A percentile compares a stretch with the other conserved stretches of the same genome.
phyloP scores from a whole-genome alignment of 176 grass and related monocot genomes.

The Puccinellia tenuiflora region DNA sequence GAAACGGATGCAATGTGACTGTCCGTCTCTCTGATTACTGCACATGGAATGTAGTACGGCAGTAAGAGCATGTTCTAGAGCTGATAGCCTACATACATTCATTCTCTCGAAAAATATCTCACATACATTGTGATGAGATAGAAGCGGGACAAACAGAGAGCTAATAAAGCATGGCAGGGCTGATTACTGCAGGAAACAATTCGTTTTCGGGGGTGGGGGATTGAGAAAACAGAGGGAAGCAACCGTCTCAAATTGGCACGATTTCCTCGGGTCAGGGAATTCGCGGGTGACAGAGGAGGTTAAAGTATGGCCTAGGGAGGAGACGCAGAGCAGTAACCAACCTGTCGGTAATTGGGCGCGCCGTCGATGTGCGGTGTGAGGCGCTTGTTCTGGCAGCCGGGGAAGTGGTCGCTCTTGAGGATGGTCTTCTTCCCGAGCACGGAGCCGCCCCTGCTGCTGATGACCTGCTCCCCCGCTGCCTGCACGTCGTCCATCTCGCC shows the following conservation, averaged over 20 bases:
- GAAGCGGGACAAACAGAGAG: background rate
- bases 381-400: conserved; percentile 94
- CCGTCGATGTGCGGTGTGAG: conserved; percentile 89
- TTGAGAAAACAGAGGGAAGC: background rate
- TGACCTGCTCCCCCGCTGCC: conserved; percentile 63
- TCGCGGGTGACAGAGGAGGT: background rate
- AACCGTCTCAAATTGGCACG: background rate
- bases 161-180: background rate
- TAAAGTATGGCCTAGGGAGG: background rate
- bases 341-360: conserved; percentile 96
- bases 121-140: background rate
- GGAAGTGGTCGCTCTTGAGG: conserved; percentile 98
- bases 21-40: background rate
- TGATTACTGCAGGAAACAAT: background rate
- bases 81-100: background rate
- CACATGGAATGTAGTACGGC: background rate
- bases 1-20: background rate
- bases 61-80: background rate
- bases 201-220: background rate
- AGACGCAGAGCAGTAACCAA: conserved; percentile 34
- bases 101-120: no score
- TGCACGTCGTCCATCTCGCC: conserved; percentile 43
- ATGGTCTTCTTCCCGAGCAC: conserved; percentile 99
- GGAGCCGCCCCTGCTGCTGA: conserved; percentile 82
- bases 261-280: background rate